A percentile compares a stretch with the other conserved stretches of the same genome.
These are phyloP conservation scores for Thuja plicata DNA, from an alignment of 83 land plant species.

Conservation along the genomic window DNA sequence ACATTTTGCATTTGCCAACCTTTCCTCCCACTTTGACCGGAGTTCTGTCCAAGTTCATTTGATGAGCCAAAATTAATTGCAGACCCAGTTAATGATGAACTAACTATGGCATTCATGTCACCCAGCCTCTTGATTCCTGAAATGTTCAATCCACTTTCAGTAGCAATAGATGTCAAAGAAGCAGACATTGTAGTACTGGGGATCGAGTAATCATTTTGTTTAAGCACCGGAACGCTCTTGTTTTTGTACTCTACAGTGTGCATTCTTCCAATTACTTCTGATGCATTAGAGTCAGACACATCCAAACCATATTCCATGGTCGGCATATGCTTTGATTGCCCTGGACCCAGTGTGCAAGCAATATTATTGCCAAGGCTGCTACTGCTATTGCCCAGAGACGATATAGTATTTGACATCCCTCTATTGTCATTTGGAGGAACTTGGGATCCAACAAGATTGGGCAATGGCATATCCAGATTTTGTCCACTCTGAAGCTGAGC, in stretches of 20 bases:
- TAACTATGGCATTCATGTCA: slow-evolving; percentile 14
- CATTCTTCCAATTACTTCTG: slow-evolving; percentile 23
- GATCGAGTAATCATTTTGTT: slow-evolving; percentile 6
- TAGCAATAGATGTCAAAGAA: neutral
- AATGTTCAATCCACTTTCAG: slow-evolving; percentile 15
- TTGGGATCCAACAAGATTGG: slow-evolving; percentile 47
- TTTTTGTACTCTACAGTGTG: slow-evolving; percentile 23
- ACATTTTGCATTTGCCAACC: slow-evolving; percentile 25
- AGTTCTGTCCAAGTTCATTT: slow-evolving; percentile 2
- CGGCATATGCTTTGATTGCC: slow-evolving; percentile 15
- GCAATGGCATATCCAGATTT: slow-evolving; percentile 46
- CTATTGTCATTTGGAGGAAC: slow-evolving; percentile 27
- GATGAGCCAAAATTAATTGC: slow-evolving; percentile 13
- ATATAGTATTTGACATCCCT: slow-evolving; percentile 28
- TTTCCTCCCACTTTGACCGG: neutral
- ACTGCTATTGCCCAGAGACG: slow-evolving; percentile 7
- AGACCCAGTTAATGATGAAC: neutral
- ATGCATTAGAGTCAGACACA: slow-evolving; percentile 30
- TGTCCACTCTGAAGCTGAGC: slow-evolving; percentile 25
- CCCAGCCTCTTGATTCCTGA: slow-evolving; percentile 15
- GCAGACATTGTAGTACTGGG: slow-evolving; percentile 2
- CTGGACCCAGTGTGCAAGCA: slow-evolving; percentile 1
- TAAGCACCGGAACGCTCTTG: slow-evolving; percentile 8
- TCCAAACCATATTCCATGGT: slow-evolving; percentile 25
- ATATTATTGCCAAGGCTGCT: slow-evolving; percentile 5